Evolutionary conservation across 495 filamentous ascomycete genomes (phyloP).

Genomic region (Xylaria castorea): DNA sequence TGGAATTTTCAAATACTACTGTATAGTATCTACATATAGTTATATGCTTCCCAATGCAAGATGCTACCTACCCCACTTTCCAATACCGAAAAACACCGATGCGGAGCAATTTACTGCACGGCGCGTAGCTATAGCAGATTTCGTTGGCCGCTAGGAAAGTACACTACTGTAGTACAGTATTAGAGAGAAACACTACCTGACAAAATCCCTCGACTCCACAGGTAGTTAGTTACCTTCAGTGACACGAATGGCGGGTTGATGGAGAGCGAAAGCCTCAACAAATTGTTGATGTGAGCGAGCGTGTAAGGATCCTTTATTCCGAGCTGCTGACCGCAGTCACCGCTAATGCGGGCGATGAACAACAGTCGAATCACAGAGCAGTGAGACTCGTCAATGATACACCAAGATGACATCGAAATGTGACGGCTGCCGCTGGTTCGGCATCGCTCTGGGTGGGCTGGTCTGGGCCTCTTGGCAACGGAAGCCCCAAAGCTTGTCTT

Average conservation of each 20-base stretch:
- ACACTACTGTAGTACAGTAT: no score
- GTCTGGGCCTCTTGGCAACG: constrained; percentile 24
- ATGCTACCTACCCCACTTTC: background rate
- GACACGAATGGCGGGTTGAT: background rate
- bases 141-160: background rate
- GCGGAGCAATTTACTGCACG: constrained; percentile 4
- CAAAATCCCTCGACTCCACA: background rate
- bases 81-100: background rate
- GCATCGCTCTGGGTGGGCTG: constrained; percentile 11
- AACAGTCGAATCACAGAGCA: background rate
- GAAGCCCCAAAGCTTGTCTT: constrained; percentile 26
- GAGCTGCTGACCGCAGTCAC: background rate
- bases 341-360: constrained; percentile 3
- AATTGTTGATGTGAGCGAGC: background rate
- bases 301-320: background rate
- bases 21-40: background rate
- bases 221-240: background rate
- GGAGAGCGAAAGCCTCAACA: background rate
- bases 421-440: constrained; percentile 1
- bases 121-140: background rate
- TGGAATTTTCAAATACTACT: background rate
- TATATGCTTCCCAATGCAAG: background rate
- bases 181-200: background rate
- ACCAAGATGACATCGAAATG: background rate
- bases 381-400: background rate